phyloP scores from a whole-genome alignment of 2,329 filamentous ascomycete genomes.

The Arthrobotrys pseudoclavata region DNA sequence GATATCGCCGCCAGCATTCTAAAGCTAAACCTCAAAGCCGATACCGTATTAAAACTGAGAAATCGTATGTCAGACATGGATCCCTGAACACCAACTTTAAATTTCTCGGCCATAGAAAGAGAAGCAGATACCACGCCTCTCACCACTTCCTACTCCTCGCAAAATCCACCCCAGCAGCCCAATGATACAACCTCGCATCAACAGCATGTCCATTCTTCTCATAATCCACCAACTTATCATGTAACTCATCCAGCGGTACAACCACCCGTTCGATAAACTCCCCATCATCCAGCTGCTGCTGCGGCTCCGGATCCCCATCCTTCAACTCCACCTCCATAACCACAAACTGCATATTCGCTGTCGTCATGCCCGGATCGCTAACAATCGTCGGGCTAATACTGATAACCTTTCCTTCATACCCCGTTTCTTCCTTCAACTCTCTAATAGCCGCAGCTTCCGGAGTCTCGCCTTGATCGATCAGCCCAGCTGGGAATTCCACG shows the following conservation, averaged over 20 bases:
- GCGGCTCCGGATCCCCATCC: constrained; percentile 68
- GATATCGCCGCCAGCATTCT: too few relatives aligned
- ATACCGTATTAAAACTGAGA: too few relatives aligned
- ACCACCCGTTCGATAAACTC: constrained; percentile 75
- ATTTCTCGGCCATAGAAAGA: not conserved
- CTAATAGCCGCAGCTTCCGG: constrained; percentile 72
- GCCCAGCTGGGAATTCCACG: constrained; percentile 74
- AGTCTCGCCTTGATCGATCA: constrained; percentile 73
- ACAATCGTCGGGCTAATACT: constrained; percentile 77
- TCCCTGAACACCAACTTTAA: too few relatives aligned
- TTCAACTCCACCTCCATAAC: constrained; percentile 72
- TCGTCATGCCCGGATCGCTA: constrained; percentile 75
- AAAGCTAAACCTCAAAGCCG: not conserved
- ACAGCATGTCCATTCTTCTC: constrained; percentile 70
- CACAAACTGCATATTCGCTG: constrained; percentile 74
- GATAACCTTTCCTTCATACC: constrained; percentile 71
- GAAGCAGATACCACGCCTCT: not conserved
- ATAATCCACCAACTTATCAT: constrained; percentile 70
- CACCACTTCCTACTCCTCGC: constrained; percentile 65
- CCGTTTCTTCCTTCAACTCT: constrained; percentile 75
- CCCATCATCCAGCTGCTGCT: constrained; percentile 74
- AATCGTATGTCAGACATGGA: too few relatives aligned
- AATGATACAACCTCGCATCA: constrained; percentile 74
- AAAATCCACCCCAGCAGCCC: constrained; percentile 73
- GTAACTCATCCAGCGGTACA: constrained; percentile 72